Evolutionary conservation across 2,329 filamentous ascomycete genomes (phyloP).

Genomic region (Fusarium pilosicola): DNA sequence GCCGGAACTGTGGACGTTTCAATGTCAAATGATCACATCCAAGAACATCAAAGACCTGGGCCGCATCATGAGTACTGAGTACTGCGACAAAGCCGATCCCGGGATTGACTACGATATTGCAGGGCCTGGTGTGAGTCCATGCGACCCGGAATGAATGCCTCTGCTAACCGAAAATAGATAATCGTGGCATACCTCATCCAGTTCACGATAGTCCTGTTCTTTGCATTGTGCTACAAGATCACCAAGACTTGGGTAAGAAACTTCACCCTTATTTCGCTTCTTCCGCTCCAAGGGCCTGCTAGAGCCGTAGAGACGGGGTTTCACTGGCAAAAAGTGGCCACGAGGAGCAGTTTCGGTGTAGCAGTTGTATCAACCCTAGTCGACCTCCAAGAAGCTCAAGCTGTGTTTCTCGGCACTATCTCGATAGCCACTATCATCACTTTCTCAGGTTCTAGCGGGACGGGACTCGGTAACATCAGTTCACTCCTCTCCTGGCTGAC

Average conservation of each 20-base stretch:
- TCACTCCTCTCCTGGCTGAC: not conserved
- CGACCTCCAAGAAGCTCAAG: slow-evolving; percentile 20
- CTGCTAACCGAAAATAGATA: not conserved
- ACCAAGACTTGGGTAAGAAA: not conserved
- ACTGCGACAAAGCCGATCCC: not conserved
- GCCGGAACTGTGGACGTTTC: not conserved
- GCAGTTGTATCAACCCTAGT: not conserved
- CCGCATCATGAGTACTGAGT: not conserved
- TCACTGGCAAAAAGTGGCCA: rapidly evolving
- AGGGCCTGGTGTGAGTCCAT: slow-evolving; percentile 3
- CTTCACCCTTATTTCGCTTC: rapidly evolving
- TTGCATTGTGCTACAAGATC: not conserved
- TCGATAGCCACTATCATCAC: not conserved
- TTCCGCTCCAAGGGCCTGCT: not conserved
- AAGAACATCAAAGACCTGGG: not conserved
- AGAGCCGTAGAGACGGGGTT: rapidly evolving
- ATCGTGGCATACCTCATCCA: slow-evolving; percentile 5
- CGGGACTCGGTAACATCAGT: not conserved
- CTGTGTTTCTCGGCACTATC: not conserved
- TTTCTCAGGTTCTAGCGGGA: not conserved
- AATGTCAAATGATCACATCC: not conserved
- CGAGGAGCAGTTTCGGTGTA: not conserved
- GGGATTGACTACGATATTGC: slow-evolving; percentile 22
- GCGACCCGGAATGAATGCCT: rapidly evolving
- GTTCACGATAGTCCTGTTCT: not conserved